A percentile compares a stretch with the other conserved stretches of the same genome.
Conservation (phyloP, 345 rosid species). For the Xanthoceras sorbifolium region DNA sequence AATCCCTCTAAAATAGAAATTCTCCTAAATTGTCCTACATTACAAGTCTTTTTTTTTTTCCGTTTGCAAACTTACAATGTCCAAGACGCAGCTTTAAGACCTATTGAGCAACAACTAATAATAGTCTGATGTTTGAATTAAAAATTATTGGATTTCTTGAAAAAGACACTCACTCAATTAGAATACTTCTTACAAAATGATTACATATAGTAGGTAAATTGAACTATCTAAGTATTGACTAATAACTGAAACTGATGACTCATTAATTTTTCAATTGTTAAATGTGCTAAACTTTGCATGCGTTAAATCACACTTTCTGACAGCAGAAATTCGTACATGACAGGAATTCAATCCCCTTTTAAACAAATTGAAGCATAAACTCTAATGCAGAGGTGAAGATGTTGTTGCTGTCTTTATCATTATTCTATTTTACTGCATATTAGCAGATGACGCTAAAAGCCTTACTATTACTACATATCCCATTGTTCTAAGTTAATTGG, state of each 20-base stretch:
- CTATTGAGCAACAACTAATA: not conserved
- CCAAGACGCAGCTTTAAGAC: not conserved
- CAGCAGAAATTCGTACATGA: not conserved
- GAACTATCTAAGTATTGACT: too few species aligned
- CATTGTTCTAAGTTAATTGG: not conserved
- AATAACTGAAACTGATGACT: too few species aligned
- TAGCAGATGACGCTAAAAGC: not conserved
- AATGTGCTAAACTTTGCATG: not conserved
- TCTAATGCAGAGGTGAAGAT: not conserved
- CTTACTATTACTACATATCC: not conserved
- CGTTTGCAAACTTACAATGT: not conserved
- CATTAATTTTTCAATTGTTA: not conserved
- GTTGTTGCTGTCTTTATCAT: not conserved
- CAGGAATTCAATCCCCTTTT: not conserved
- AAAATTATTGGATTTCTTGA: too few species aligned
- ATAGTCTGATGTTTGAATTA: too few species aligned
- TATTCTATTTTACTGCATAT: not conserved
- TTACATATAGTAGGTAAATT: too few species aligned
- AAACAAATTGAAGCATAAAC: not conserved
- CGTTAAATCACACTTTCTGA: not conserved
- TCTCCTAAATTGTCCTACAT: too few species aligned
- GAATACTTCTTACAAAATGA: too few species aligned
- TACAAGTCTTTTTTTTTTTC: not conserved
- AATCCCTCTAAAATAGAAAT: too few species aligned
- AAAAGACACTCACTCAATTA: too few species aligned